These are phyloP conservation scores for Centaurea solstitialis DNA, from an alignment of 129 eudicot species.

Conservation along the genomic window DNA sequence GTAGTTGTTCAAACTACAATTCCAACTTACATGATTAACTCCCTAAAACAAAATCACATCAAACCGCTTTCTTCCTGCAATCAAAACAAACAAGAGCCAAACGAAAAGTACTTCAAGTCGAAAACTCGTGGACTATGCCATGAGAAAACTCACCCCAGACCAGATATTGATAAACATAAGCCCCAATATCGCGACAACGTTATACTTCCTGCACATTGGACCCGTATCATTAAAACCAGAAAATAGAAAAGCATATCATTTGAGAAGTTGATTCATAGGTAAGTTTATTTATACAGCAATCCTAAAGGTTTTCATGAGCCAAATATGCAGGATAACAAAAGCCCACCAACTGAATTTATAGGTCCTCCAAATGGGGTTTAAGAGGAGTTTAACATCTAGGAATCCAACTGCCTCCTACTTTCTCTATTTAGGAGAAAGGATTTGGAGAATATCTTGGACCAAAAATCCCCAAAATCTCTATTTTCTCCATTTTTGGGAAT, in stretches of 20 bases:
- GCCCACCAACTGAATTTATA: too few relatives aligned
- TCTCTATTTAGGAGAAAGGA: too few relatives aligned
- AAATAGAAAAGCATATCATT: neutral
- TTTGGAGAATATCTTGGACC: too few relatives aligned
- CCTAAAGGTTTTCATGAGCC: neutral
- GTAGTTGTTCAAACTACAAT: neutral
- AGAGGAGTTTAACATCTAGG: too few relatives aligned
- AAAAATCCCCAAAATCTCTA: too few relatives aligned
- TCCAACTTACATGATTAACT: neutral
- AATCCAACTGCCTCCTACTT: too few relatives aligned
- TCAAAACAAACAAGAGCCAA: neutral
- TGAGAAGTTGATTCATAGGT: neutral
- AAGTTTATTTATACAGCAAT: neutral
- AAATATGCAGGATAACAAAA: neutral
- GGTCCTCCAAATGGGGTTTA: too few relatives aligned
- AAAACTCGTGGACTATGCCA: slow-evolving; percentile 16
- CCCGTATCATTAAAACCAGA: neutral
- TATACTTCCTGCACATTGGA: slow-evolving; percentile 52
- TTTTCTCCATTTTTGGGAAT: too few relatives aligned
- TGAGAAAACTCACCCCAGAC: slow-evolving; percentile 43
- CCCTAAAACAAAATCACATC: neutral
- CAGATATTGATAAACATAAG: slow-evolving; percentile 54
- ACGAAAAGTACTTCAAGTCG: neutral
- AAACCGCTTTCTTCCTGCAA: neutral
- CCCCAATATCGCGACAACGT: slow-evolving; percentile 49